These are phyloP conservation scores for Apiospora hydei DNA, from an alignment of 2,329 filamentous ascomycete species.

Conservation along the genomic window DNA sequence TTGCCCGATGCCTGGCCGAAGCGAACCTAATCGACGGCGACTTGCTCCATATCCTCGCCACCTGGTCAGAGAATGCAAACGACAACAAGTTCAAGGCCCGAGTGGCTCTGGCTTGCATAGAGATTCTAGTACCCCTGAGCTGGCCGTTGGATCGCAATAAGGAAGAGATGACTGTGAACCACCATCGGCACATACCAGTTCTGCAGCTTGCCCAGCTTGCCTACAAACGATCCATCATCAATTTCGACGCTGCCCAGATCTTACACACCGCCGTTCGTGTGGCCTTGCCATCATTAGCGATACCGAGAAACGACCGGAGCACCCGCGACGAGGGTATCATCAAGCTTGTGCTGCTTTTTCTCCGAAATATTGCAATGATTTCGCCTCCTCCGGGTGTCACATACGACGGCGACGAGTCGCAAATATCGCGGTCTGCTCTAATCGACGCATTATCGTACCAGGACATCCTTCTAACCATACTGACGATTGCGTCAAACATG, in stretches of 20 bases:
- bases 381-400: constrained; percentile 74
- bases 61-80: constrained; percentile 77
- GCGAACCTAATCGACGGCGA: constrained; percentile 92
- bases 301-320: constrained; percentile 76
- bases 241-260: constrained; percentile 79
- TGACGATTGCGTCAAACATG: constrained; percentile 91
- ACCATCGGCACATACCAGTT: constrained; percentile 89
- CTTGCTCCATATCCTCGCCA: constrained; percentile 84
- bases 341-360: constrained; percentile 85
- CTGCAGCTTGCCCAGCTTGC: constrained; percentile 85
- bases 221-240: constrained; percentile 90
- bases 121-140: constrained; percentile 89
- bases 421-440: constrained; percentile 85
- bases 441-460: constrained; percentile 91
- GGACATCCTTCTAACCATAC: constrained; percentile 84
- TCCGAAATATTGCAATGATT: constrained; percentile 90
- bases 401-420: constrained; percentile 86
- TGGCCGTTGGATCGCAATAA: constrained; percentile 88
- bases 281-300: constrained; percentile 85
- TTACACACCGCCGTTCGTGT: constrained; percentile 82
- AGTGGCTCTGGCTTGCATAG: constrained; percentile 84
- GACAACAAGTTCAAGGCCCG: constrained; percentile 80
- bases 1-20: constrained; percentile 90
- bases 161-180: constrained; percentile 87
- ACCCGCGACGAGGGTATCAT: constrained; percentile 90